These are phyloP conservation scores for Nymphaea colorata DNA, from an alignment of 164 flowering plant genomes.

Conservation along the genomic window DNA sequence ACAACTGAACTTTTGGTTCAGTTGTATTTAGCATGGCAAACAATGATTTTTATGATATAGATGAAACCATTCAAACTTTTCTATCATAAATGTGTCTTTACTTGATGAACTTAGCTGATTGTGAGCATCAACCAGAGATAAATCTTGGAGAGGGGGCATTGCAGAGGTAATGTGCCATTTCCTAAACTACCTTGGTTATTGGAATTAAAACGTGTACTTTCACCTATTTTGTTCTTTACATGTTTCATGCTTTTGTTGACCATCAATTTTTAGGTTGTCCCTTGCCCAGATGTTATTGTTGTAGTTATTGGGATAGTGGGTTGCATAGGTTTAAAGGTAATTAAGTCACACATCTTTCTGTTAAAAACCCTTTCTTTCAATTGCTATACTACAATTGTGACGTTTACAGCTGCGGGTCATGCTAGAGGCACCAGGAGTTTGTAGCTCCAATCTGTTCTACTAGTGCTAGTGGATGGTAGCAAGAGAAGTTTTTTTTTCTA, in stretches of 20 bases:
- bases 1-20: neutral
- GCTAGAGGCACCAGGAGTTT: too few species aligned
- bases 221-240: neutral
- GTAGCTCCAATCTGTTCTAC: too few species aligned
- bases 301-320: constrained; percentile 99
- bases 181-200: neutral
- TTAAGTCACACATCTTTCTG: neutral
- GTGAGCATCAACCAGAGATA: constrained; percentile 78
- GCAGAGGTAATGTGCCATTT: constrained; percentile 43
- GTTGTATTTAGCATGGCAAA: neutral
- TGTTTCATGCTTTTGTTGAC: neutral
- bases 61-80: constrained; percentile 72
- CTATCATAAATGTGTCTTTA: constrained; percentile 69
- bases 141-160: constrained; percentile 87
- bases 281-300: constrained; percentile 85
- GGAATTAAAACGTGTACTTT: neutral
- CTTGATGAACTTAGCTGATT: constrained; percentile 65
- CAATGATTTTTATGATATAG: constrained; percentile 19
- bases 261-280: constrained; percentile 64
- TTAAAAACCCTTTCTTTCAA: too few species aligned
- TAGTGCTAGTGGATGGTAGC: too few species aligned
- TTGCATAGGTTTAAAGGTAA: constrained; percentile 92
- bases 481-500: too few species aligned
- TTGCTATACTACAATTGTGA: too few species aligned
- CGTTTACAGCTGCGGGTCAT: too few species aligned